A percentile compares a stretch with the other conserved stretches of the same genome.
Evolutionary conservation across 495 filamentous ascomycete species (phyloP).

Genomic region (Lasiosphaeria ovina): DNA sequence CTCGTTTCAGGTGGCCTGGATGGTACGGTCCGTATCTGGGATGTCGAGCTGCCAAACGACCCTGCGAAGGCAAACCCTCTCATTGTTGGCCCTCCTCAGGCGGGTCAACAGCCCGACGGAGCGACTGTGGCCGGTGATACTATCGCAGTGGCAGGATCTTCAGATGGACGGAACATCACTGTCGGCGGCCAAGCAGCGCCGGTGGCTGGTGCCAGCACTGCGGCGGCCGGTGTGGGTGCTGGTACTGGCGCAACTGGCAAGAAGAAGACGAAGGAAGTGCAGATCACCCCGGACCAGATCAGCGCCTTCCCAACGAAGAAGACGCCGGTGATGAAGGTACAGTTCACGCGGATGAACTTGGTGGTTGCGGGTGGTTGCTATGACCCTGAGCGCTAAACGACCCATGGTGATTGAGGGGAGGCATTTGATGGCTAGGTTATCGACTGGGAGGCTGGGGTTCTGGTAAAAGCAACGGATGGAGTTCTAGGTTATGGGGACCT

Average conservation of each 20-base stretch:
- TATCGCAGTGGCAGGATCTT: slow-evolving; percentile 48
- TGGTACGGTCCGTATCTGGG: slow-evolving; percentile 90
- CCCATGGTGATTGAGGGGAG: neutral
- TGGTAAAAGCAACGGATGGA: neutral
- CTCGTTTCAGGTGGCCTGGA: slow-evolving; percentile 90
- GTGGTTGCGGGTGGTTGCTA: slow-evolving; percentile 86
- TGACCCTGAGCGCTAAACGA: slow-evolving; percentile 36
- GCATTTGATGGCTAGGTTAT: neutral
- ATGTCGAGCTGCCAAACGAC: slow-evolving; percentile 65
- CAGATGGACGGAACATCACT: slow-evolving; percentile 34
- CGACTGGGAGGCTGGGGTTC: neutral
- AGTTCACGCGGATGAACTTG: slow-evolving; percentile 90
- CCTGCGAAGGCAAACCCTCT: slow-evolving; percentile 38
- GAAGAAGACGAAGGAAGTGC: slow-evolving; percentile 86
- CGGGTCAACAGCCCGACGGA: slow-evolving; percentile 58
- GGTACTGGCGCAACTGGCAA: slow-evolving; percentile 54
- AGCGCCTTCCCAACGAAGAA: slow-evolving; percentile 93
- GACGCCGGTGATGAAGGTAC: slow-evolving; percentile 88
- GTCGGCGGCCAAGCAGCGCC: slow-evolving; percentile 34
- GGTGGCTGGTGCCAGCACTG: slow-evolving; percentile 23
- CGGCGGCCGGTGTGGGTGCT: slow-evolving; percentile 37
- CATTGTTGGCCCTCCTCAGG: slow-evolving; percentile 39
- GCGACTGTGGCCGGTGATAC: slow-evolving; percentile 44
- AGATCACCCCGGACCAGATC: slow-evolving; percentile 89
- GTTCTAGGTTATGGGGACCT: neutral